Conservation (phyloP, 352 stramenopile species). For the Phytophthora pseudosyringae region DNA sequence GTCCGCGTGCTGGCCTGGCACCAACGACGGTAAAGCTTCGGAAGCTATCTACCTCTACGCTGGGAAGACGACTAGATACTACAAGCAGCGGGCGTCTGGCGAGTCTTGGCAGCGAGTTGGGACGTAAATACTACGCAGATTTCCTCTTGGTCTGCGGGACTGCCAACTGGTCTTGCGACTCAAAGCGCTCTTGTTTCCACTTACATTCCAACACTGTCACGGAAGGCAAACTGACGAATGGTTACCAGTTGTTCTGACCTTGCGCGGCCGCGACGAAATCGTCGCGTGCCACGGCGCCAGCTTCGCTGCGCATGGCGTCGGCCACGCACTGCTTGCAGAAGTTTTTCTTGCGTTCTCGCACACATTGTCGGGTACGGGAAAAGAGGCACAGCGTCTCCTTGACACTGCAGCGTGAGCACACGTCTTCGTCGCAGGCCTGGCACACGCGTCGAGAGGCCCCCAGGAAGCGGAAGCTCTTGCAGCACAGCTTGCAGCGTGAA, state of each 20-base stretch:
- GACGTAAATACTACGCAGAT: conserved; percentile 13
- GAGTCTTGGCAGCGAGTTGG: background rate
- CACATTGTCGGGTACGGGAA: conserved; percentile 22
- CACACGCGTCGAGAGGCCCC: conserved; percentile 35
- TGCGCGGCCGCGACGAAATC: conserved; percentile 30
- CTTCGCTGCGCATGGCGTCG: conserved; percentile 40
- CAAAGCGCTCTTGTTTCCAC: background rate
- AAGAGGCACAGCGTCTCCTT: conserved; percentile 39
- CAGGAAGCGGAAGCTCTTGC: conserved; percentile 45
- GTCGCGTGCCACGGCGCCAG: conserved; percentile 32
- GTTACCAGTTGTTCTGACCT: conserved; percentile 31
- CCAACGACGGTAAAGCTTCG: background rate
- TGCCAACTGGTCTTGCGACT: background rate
- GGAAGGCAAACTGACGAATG: background rate
- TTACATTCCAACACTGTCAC: background rate
- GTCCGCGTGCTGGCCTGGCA: background rate
- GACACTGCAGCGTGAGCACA: conserved; percentile 40
- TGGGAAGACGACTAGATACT: conserved; percentile 1
- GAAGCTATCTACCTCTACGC: background rate
- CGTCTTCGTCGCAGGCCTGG: conserved; percentile 37
- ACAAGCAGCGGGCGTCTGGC: background rate
- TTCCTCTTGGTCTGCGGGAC: conserved; percentile 15
- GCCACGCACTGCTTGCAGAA: conserved; percentile 46
- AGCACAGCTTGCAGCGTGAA: conserved; percentile 39
- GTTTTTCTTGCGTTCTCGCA: conserved; percentile 32